Percentiles rank a stretch among this genome's conserved stretches.
Conservation (phyloP, 495 filamentous ascomycete species). For the Tuber aestivum region DNA sequence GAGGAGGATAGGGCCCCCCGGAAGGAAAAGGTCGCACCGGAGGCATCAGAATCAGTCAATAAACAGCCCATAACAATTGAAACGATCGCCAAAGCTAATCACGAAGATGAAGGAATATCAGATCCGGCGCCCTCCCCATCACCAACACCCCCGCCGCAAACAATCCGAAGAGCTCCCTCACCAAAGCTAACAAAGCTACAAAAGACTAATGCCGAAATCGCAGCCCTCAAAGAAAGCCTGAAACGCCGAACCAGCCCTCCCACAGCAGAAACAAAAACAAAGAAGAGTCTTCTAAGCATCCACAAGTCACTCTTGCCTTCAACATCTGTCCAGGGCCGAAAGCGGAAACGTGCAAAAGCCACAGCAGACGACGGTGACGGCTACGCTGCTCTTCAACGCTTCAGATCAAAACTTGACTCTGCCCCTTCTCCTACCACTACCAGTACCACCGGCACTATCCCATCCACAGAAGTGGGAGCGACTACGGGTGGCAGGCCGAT, state of each 20-base stretch:
- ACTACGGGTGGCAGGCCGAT: neutral
- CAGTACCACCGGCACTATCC: neutral
- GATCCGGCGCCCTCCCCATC: slow-evolving; percentile 4
- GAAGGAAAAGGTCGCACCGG: slow-evolving; percentile 8
- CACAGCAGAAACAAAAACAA: slow-evolving; percentile 9
- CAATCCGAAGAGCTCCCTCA: slow-evolving; percentile 7
- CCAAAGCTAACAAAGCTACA: slow-evolving; percentile 28
- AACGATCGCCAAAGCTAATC: neutral
- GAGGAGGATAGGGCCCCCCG: neutral
- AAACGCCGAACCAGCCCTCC: slow-evolving; percentile 50
- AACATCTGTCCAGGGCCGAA: slow-evolving; percentile 72
- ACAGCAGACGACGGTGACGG: slow-evolving; percentile 42
- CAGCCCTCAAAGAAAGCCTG: slow-evolving; percentile 84
- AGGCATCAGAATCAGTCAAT: slow-evolving; percentile 39
- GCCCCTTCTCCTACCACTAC: slow-evolving; percentile 35
- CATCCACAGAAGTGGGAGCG: neutral
- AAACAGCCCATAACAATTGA: slow-evolving; percentile 27
- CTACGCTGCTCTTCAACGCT: slow-evolving; percentile 37
- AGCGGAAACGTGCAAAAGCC: slow-evolving; percentile 56
- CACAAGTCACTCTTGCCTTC: slow-evolving; percentile 71
- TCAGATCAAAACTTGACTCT: slow-evolving; percentile 62
- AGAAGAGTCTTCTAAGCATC: slow-evolving; percentile 55
- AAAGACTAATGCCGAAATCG: slow-evolving; percentile 81
- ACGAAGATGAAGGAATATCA: slow-evolving; percentile 5
- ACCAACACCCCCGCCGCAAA: slow-evolving; percentile 8